Evolutionary conservation across 257 asterid genomes (phyloP).

Genomic region (Penstemon davidsonii): DNA sequence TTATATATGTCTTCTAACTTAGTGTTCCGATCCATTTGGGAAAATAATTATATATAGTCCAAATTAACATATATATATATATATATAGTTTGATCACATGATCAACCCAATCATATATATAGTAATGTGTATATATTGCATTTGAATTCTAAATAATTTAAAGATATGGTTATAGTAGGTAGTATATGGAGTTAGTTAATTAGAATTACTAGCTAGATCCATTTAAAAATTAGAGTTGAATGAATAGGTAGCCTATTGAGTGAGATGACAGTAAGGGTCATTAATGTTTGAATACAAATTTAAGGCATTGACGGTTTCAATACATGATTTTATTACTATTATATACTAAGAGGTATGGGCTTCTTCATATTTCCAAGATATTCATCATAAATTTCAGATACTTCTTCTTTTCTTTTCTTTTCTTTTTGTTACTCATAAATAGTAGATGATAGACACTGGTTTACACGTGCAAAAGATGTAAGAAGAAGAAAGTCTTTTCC

Average conservation of each 20-base stretch:
- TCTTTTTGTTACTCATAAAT: too few species aligned
- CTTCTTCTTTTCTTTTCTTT: too few species aligned
- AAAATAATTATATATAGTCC: too few species aligned
- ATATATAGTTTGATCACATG: too few species aligned
- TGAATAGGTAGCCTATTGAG: conserved; percentile 17
- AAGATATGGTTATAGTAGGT: too few species aligned
- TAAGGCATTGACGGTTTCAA: conserved; percentile 38
- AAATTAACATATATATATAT: too few species aligned
- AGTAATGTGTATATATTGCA: background rate
- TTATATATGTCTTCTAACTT: too few species aligned
- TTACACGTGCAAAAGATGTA: conserved; percentile 48
- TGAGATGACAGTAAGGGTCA: conserved; percentile 16
- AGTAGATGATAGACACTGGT: conserved; percentile 27
- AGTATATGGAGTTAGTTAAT: too few species aligned
- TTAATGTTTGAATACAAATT: conserved; percentile 13
- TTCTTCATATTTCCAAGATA: conserved; percentile 16
- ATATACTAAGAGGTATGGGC: conserved; percentile 36
- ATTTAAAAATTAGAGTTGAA: background rate
- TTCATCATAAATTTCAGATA: background rate
- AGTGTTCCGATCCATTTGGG: too few species aligned
- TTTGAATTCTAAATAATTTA: background rate
- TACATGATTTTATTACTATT: conserved; percentile 14
- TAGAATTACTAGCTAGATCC: background rate
- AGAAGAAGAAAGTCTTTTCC: conserved; percentile 38
- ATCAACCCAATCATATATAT: too few species aligned